These are phyloP conservation scores for Vachellia collinsii DNA, from an alignment of 306 rosid genomes.

Conservation along the genomic window DNA sequence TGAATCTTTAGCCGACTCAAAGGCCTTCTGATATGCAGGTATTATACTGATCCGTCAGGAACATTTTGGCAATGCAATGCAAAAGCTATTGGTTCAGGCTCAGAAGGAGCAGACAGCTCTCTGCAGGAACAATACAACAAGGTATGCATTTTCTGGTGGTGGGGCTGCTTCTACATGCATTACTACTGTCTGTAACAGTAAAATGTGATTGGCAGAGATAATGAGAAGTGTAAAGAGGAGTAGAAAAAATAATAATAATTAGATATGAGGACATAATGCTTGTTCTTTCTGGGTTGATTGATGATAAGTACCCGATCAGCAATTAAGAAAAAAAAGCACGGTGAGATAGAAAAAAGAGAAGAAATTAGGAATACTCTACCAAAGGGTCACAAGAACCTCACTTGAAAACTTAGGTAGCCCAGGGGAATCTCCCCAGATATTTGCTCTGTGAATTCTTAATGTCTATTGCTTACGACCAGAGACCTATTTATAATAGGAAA, in stretches of 20 bases:
- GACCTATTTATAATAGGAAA: too few species aligned
- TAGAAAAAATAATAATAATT: neutral
- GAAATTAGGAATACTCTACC: too few species aligned
- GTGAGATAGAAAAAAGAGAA: too few species aligned
- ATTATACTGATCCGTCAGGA: conserved; percentile 97
- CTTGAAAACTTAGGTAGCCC: too few species aligned
- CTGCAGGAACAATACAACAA: conserved; percentile 97
- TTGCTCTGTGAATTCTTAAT: too few species aligned
- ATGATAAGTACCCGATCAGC: too few species aligned
- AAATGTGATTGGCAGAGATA: conserved; percentile 12
- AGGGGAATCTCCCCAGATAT: too few species aligned
- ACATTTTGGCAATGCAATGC: conserved; percentile 99
- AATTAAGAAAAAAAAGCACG: too few species aligned
- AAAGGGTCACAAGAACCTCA: too few species aligned
- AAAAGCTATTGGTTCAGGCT: conserved; percentile 98
- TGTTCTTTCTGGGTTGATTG: neutral
- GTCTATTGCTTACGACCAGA: too few species aligned
- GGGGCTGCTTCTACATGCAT: conserved; percentile 1
- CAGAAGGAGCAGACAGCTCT: conserved; percentile 98
- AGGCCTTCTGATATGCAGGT: conserved; percentile 56
- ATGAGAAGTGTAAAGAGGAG: neutral
- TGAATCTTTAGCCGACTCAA: conserved; percentile 9
- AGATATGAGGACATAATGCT: neutral
- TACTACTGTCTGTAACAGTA: conserved; percentile 3
- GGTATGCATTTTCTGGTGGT: conserved; percentile 48